Evolutionary conservation across 768 basidiomycete species (phyloP).

Genomic region (Mycena epipterygia): DNA sequence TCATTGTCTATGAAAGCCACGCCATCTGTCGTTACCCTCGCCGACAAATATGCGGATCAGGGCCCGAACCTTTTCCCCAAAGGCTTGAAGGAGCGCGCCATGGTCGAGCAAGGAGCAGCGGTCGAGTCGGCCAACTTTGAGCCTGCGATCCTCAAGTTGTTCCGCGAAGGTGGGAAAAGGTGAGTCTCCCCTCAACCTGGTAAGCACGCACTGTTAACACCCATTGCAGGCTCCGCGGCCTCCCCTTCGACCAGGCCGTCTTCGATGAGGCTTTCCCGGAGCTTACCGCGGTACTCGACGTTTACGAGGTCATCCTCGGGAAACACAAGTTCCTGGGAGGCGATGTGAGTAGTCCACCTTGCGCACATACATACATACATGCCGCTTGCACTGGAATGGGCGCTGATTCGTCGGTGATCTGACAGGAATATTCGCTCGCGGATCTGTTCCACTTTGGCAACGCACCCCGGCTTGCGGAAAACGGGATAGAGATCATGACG

Average conservation of each 20-base stretch:
- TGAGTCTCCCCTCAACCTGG: slow-evolving; percentile 7
- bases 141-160: slow-evolving; percentile 14
- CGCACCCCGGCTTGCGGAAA: slow-evolving; percentile 41
- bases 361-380: background rate
- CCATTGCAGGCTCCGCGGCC: background rate
- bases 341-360: slow-evolving; percentile 12
- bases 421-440: slow-evolving; percentile 57
- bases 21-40: slow-evolving; percentile 62
- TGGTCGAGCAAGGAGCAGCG: slow-evolving; percentile 38
- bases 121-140: slow-evolving; percentile 22
- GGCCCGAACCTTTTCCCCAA: slow-evolving; percentile 56
- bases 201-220: slow-evolving; percentile 10
- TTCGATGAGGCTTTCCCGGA: slow-evolving; percentile 45
- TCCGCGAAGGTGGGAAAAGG: slow-evolving; percentile 12
- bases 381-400: slow-evolving; percentile 1
- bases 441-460: slow-evolving; percentile 61
- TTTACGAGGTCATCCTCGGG: slow-evolving; percentile 67
- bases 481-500: slow-evolving; percentile 46
- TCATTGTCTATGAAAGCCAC: slow-evolving; percentile 61
- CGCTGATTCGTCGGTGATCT: slow-evolving; percentile 56
- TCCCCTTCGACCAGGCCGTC: slow-evolving; percentile 44
- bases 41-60: slow-evolving; percentile 55
- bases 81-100: slow-evolving; percentile 37
- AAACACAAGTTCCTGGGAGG: slow-evolving; percentile 61
- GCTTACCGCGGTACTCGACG: slow-evolving; percentile 58